Evolutionary conservation across 2,329 filamentous ascomycete genomes (phyloP).

Genomic region (Pestalotiopsis sp.): DNA sequence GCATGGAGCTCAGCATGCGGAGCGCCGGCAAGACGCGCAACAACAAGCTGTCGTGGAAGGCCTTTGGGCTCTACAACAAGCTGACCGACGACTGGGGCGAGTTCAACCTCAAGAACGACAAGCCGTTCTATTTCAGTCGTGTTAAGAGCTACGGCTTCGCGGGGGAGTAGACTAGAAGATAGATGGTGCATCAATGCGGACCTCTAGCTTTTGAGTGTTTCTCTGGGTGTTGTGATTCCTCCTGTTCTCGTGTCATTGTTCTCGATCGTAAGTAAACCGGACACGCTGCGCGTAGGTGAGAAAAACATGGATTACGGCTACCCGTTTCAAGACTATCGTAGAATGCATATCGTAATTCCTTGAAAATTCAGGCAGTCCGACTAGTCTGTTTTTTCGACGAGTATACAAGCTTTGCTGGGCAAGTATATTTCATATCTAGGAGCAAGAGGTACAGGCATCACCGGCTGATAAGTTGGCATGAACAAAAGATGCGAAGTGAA

Average conservation of each 20-base stretch:
- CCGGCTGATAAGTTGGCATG: not conserved
- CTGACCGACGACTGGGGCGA: slow-evolving; percentile 89
- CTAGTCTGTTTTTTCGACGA: too few species aligned
- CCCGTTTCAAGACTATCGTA: too few species aligned
- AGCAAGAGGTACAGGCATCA: too few species aligned
- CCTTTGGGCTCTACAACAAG: slow-evolving; percentile 88
- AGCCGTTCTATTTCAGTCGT: slow-evolving; percentile 68
- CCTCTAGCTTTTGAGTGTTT: not conserved
- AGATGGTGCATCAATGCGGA: not conserved
- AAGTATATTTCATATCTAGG: too few species aligned
- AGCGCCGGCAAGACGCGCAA: slow-evolving; percentile 70
- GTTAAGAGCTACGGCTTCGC: slow-evolving; percentile 63
- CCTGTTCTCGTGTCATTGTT: not conserved
- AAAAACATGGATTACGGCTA: too few species aligned
- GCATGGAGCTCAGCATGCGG: slow-evolving; percentile 75
- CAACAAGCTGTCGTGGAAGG: slow-evolving; percentile 86
- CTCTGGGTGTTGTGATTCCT: not conserved
- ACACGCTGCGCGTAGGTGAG: too few species aligned
- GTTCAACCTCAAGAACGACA: slow-evolving; percentile 69
- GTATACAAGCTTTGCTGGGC: too few species aligned
- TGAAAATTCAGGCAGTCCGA: too few species aligned
- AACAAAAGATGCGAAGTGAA: not conserved
- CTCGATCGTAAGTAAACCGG: not conserved
- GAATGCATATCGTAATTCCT: too few species aligned
- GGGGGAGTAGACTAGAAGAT: slow-evolving; percentile 36